Conservation (phyloP, 2,329 filamentous ascomycete genomes). For the Chalaropsis thielavioides region DNA sequence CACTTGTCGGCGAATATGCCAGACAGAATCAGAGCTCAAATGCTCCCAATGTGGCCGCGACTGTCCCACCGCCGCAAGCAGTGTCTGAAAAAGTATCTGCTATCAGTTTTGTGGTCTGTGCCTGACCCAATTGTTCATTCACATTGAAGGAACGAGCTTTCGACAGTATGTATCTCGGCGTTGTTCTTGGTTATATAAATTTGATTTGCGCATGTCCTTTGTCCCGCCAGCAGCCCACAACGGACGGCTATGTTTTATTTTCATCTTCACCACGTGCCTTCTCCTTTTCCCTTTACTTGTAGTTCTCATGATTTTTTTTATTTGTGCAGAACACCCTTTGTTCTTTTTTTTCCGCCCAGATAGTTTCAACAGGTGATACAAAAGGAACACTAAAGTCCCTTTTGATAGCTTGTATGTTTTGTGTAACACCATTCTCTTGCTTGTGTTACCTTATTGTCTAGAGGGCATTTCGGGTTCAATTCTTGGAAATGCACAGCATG, state of each 20-base stretch:
- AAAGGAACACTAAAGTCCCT: background rate
- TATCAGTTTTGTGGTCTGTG: no score
- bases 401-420: background rate
- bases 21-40: conserved; percentile 25
- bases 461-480: background rate
- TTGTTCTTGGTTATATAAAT: conserved; percentile 3
- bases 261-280: background rate
- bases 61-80: conserved; percentile 21
- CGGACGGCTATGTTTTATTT: background rate
- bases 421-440: background rate
- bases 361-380: background rate
- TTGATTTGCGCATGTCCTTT: background rate
- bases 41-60: conserved; percentile 26
- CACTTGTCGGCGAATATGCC: conserved; percentile 26
- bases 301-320: background rate
- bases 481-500: background rate
- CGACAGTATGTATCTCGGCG: background rate
- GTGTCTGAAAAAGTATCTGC: no score
- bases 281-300: background rate
- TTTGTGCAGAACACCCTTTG: background rate
- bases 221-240: background rate
- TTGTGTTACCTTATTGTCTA: background rate
- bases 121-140: no score
- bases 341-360: background rate
- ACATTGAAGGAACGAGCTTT: no score